Percentiles rank a stretch among this genome's conserved stretches.
phyloP scores from a whole-genome alignment of 148 eudicot genomes.

The Nyssa sinensis region DNA sequence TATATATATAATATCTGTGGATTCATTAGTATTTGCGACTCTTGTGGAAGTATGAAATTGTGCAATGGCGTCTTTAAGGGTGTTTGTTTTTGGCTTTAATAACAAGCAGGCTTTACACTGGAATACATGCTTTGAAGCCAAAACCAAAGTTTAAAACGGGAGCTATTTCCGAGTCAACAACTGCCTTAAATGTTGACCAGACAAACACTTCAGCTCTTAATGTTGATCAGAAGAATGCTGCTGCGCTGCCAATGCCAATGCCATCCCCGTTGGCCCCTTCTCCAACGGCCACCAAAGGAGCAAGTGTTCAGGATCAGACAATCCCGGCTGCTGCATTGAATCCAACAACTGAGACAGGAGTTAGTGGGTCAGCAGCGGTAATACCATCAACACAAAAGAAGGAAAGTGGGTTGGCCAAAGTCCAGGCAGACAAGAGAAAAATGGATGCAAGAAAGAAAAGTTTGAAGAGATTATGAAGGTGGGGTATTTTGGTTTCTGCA shows the following conservation, averaged over 20 bases:
- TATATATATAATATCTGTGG: too few species aligned
- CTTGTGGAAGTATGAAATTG: background rate
- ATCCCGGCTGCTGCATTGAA: constrained; percentile 23
- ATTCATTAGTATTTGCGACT: too few species aligned
- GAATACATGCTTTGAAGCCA: constrained; percentile 82
- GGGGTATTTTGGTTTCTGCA: background rate
- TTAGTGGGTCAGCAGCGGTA: constrained; percentile 32
- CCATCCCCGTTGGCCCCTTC: constrained; percentile 42
- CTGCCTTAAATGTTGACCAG: constrained; percentile 72
- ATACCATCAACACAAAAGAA: constrained; percentile 44
- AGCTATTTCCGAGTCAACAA: constrained; percentile 69
- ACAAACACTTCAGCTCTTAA: constrained; percentile 47
- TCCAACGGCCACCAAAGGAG: constrained; percentile 41
- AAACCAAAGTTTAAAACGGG: constrained; percentile 74
- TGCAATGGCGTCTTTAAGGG: background rate
- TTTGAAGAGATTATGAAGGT: constrained; percentile 71
- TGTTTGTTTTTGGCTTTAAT: background rate
- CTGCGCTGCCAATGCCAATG: constrained; percentile 29
- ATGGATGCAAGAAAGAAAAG: constrained; percentile 91
- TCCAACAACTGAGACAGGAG: constrained; percentile 41
- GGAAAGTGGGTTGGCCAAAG: constrained; percentile 46
- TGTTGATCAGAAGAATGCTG: constrained; percentile 47
- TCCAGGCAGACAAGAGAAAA: constrained; percentile 73
- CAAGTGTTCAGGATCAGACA: constrained; percentile 45
- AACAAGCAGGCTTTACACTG: constrained; percentile 74